Evolutionary conservation across 202 grass and related monocot species (phyloP), one percentile per base, ranked within the genome.

Genomic region (Thinopyrum obtusiflorum): DNA sequence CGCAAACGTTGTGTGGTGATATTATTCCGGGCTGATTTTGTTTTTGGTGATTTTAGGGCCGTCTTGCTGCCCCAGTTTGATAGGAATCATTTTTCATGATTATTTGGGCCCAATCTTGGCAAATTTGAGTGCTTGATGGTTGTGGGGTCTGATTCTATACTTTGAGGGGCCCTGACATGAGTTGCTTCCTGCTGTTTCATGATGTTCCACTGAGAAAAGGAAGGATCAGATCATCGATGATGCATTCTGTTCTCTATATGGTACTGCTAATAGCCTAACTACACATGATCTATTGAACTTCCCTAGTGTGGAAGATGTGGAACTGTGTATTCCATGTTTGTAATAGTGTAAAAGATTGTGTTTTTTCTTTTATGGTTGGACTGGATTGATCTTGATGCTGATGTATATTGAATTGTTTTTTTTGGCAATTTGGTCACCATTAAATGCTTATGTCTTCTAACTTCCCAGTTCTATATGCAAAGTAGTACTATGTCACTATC

Each of bases 101-200:
- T 36, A 73, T 73, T 65, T 55, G 6, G 24, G 29, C 6, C 9
- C 13, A 59, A 65, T 33, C 60, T 76, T 23, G 65, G 65, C 65
- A 68, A 36, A 68, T 68, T 28, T 28, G 46, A 55, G 46, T 76
- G 27, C 76, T 12, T 68, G 27, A 40, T 82, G 6, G 12, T 86
- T 82, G 78, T 86, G 73, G 84, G 55, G 79, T 26, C 51, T 83
- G 29, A 35, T 53, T 81, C 26, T 71, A 49, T 76, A 11, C 49
- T 46, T 71, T 78, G 28, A 33, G 18, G 46, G 46, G 14, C 46
- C 46, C 46, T 67, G 59, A 4, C 17, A 40, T 77, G 49, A 44
- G 49, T 60, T 68, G 40, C 67, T 68, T 76, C 31, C 33, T 60
- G 11, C 72, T 80, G 46, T 26, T 17, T 61, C 76, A 51, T 21